Evolutionary conservation across 179 eudicot genomes (phyloP).

Genomic region (Beta macrorhiza): DNA sequence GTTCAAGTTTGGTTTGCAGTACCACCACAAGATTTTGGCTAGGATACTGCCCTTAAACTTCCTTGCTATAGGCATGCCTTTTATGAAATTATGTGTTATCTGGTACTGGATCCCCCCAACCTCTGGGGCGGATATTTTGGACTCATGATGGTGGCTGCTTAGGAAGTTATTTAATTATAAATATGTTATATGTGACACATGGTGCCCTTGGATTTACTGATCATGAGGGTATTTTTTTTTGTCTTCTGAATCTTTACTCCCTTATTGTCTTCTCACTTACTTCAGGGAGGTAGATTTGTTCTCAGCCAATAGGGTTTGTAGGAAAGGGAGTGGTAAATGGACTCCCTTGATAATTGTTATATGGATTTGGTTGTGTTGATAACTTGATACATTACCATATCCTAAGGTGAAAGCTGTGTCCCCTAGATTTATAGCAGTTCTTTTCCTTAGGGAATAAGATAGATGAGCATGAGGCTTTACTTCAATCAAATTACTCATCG

Average conservation of each 20-base stretch:
- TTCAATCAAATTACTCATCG: not conserved
- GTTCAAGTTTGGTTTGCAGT: not conserved
- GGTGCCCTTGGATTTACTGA: no score
- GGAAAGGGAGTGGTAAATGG: not conserved
- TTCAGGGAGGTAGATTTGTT: not conserved
- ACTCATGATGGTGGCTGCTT: not conserved
- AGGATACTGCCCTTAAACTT: not conserved
- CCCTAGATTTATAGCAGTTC: not conserved
- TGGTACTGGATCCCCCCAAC: not conserved
- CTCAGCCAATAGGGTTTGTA: not conserved
- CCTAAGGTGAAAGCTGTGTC: not conserved
- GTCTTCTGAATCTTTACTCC: not conserved
- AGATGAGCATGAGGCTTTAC: not conserved
- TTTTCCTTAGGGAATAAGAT: not conserved
- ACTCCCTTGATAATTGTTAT: not conserved
- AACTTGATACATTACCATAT: not conserved
- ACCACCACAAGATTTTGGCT: not conserved
- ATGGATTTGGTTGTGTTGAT: not conserved
- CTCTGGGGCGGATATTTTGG: not conserved
- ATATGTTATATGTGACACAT: not conserved
- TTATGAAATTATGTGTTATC: not conserved
- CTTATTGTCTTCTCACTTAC: not conserved
- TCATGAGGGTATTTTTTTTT: no score
- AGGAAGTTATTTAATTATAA: not conserved
- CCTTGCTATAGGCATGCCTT: not conserved